Evolutionary conservation across 306 rosid species (phyloP), one percentile per base, ranked within the genome.

Genomic region (Sechiopsis laciniata): DNA sequence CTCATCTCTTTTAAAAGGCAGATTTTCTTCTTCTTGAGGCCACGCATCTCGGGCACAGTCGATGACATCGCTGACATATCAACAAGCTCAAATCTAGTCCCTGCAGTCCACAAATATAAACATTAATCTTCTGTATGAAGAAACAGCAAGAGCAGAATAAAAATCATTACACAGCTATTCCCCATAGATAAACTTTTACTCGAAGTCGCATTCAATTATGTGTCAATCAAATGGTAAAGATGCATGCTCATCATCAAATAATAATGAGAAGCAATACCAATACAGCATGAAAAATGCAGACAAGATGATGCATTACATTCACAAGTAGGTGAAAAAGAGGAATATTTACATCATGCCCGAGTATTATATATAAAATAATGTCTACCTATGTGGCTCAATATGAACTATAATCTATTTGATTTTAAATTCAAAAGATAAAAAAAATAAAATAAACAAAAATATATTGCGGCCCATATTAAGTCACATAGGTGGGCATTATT

Each of bases 51-150:
- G 5, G 56, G 37, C 26, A 20, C 32, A 16, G 46, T 14, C 22
- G 6, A 70, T 24, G 60, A 9, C 55, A 21, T 37, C 15, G 15
- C 70, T 15, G 26, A 32, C 24, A n/a, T 15, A 9, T 37, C 51
- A 64, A 37, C 10, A 9, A 59, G 70, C 48, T 70, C 21, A 0
- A 69, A 19, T 48, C 73, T 70, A 70, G 45, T 70, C 74, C 74
- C 74, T 70, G 74, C 59, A 69, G 1, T 21, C 59, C 59, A 69
- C 17, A 22, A 69, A 51, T 1, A 51, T 20, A 4, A 8, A 24
- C 26, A 68, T 69, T 50, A 22, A 69, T 48, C 20, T 50, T 50
- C 54, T 50, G 13, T 50, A 50, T 4, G 54, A 22, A 11, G 14
- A 46, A 48, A 67, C 22, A 1, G 55, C 55, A 13, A 21, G 13